phyloP scores from a whole-genome alignment of 306 rosid species.

The Vicia villosa region DNA sequence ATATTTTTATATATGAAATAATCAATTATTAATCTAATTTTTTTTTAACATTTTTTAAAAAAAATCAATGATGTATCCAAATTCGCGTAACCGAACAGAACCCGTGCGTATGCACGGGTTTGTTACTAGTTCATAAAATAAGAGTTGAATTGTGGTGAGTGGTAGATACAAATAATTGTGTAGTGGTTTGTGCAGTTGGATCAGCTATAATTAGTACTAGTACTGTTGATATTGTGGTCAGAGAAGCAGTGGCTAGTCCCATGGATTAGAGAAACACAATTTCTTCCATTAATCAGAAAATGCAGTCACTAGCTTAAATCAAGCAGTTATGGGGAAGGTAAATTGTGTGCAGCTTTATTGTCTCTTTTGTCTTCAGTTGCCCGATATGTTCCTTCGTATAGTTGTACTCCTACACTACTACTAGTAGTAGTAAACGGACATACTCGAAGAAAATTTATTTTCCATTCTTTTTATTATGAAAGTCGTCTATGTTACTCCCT shows the following conservation, averaged over 20 bases:
- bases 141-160: constrained; percentile 15
- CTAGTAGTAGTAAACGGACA: no score
- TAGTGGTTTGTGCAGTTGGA: constrained; percentile 13
- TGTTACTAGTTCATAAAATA: no score
- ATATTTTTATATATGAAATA: no score
- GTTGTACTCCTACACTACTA: background rate
- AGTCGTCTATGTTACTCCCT: no score
- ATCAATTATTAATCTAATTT: no score
- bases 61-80: no score
- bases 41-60: no score
- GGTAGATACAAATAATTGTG: constrained; percentile 35
- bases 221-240: constrained; percentile 42
- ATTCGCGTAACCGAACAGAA: no score
- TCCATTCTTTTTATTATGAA: no score
- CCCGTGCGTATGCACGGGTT: no score
- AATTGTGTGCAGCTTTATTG: constrained; percentile 53
- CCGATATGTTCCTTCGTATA: constrained; percentile 30
- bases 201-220: constrained; percentile 19
- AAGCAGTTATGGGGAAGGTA: constrained; percentile 61
- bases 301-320: constrained; percentile 44
- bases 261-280: constrained; percentile 32
- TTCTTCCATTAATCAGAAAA: constrained; percentile 26
- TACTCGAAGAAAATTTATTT: no score
- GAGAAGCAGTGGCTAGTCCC: constrained; percentile 41
- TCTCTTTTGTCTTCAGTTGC: constrained; percentile 49